These are phyloP conservation scores for Mycena leptocephala DNA, from an alignment of 768 basidiomycete species.

Conservation along the genomic window DNA sequence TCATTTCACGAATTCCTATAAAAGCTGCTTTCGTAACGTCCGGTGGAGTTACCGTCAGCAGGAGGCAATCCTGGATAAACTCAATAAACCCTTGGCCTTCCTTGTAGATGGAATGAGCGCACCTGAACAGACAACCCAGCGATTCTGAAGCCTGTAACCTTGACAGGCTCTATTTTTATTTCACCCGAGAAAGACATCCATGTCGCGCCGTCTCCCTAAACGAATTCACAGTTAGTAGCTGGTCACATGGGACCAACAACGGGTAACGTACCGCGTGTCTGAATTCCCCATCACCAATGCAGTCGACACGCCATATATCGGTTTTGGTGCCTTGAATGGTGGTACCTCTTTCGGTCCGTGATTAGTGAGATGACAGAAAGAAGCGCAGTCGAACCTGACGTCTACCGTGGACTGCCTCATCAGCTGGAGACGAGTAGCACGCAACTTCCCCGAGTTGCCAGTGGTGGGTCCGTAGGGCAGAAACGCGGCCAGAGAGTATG, in stretches of 20 bases:
- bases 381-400: slow-evolving; percentile 69
- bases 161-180: slow-evolving; percentile 66
- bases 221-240: not conserved
- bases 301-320: slow-evolving; percentile 80
- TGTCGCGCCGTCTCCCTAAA: slow-evolving; percentile 74
- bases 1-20: slow-evolving; percentile 70
- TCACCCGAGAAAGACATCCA: slow-evolving; percentile 78
- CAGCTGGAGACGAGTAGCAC: slow-evolving; percentile 70
- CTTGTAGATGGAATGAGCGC: slow-evolving; percentile 27
- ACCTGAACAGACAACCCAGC: slow-evolving; percentile 79
- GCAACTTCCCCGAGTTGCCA: slow-evolving; percentile 45
- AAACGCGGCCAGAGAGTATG: slow-evolving; percentile 72
- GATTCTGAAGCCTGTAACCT: slow-evolving; percentile 76
- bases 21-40: slow-evolving; percentile 72
- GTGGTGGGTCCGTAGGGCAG: slow-evolving; percentile 70
- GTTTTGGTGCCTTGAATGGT: slow-evolving; percentile 69
- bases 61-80: slow-evolving; percentile 72
- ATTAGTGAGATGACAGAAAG: not conserved
- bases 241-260: not conserved
- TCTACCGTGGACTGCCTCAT: slow-evolving; percentile 81
- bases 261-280: slow-evolving; percentile 63
- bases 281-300: slow-evolving; percentile 77
- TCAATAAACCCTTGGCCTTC: slow-evolving; percentile 7
- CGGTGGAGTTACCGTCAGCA: slow-evolving; percentile 73
- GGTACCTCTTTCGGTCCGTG: slow-evolving; percentile 57